Base-by-base conservation (phyloP, 495 filamentous ascomycete genomes). In the Clohesyomyces aquaticus region DNA sequence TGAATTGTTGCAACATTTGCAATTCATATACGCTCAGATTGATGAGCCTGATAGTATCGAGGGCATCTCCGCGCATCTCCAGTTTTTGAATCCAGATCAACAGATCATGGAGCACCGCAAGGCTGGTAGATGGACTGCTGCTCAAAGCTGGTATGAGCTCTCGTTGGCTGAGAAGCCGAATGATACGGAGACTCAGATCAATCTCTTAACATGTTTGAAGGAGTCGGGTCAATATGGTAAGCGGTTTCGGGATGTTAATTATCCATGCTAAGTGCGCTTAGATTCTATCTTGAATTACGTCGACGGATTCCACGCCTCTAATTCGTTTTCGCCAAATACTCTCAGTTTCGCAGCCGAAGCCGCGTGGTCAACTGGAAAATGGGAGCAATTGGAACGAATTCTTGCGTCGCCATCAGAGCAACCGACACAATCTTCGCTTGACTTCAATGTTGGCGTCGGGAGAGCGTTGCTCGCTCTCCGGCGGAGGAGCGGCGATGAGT, bases 31-130 rank as follows among this genome's bases (percentile, higher is more conserved):
- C 74, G 92, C 90, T 0, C 87, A 95, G 65, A 97, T 99, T 53
- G 95, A 99, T 66, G 94, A 99, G 69, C 94, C 94, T 0, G 94
- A 99, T 74, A 93, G 95, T 0, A 88, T 99, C 43, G 91, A 96
- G 71, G 94, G 94, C 4, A 90, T 99, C 49, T 96, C 93, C 10
- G 85, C 88, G 4, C 86, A 94, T 71, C 75, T 97, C 23, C 86
- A 88, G 52, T 85, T 88, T 10, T 78, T 97, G 19, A 87, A 92
- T 60, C 84, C 96, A 55, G 90, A 96, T 47, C 93, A 97, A 70
- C 93, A 99, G 68, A 85, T 96, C 32, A 79, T 96, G 53, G 91
- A 93, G 66, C 92, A 98, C 73, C 84, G 87, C 35, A 97, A 95
- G 71, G 89, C 91, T 35, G 93, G 92, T n/a, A 83, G 93, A 72